Evolutionary conservation across 768 basidiomycete genomes (phyloP), one percentile per base, ranked within the genome.

Genomic region (Pleurotus giganteus): DNA sequence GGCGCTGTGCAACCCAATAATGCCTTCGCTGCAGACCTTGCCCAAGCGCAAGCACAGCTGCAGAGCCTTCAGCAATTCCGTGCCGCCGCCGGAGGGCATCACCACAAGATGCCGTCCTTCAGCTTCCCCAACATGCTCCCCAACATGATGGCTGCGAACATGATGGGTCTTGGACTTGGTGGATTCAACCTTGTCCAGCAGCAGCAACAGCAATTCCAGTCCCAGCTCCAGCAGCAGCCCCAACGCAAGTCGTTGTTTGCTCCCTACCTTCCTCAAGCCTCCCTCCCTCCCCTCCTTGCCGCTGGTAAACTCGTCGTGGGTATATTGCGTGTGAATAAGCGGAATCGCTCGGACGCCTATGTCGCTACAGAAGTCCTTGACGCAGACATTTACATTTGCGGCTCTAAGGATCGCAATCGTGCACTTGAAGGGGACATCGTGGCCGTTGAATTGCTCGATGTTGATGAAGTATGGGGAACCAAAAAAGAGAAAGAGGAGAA

Each of bases 401-500:
- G 97, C 39, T 98, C 95, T 29, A 98, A 98, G 68, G 97, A 99
- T 70, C 90, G 97, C 60, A 99, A 99, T 67, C 88, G 97, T 60
- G 97, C 97, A 36, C 79, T 99, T 32, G 97, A 99, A 69, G 97
- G 97, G 23, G 97, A 99, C 66, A 96, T 98, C 54, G 94, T 99
- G 55, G 97, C 96, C 19, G 92, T 99, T 21, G 97, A 99, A 70
- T 82, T 99, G 42, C 80, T 99, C 53, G 97, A 99, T 63, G 96
- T 98, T 23, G 94, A 98, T 64, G 95, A 98, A 71, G 95, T 97
- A 12, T 92, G 92, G 92, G 89, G 91, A 7, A 97, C 97, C 4
- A 99, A 99, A 81, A 99, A 99, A 74, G 97, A 99, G 76, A 99
- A 99, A 75, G 97, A 98, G 70, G 97, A 98, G 77, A 99, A 99